Conservation (phyloP, 352 stramenopile species). For the Phytophthora sp. region DNA sequence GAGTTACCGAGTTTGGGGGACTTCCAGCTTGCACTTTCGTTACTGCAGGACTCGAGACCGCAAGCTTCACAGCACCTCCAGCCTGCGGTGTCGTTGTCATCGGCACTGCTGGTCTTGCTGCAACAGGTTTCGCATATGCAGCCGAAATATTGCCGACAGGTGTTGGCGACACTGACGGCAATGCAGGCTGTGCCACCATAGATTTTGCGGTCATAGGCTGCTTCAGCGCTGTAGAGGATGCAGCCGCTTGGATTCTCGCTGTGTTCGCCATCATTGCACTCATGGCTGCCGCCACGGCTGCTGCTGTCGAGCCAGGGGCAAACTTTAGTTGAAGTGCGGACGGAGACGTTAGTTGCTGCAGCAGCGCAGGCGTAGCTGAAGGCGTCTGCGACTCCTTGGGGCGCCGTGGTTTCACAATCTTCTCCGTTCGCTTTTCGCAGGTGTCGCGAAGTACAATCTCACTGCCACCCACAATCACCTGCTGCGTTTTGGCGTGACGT, state of each 20-base stretch:
- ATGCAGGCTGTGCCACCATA: not conserved
- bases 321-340: conserved; percentile 34
- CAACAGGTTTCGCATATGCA: not conserved
- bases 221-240: not conserved
- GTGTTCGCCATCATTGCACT: conserved; percentile 36
- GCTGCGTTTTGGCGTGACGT: conserved; percentile 54
- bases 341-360: conserved; percentile 21
- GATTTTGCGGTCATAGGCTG: not conserved
- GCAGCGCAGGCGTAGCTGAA: not conserved
- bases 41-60: no score
- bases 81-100: no score
- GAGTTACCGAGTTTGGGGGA: no score
- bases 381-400: conserved; percentile 28
- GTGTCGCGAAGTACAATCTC: conserved; percentile 60
- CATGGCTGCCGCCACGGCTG: conserved; percentile 32
- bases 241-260: conserved; percentile 19
- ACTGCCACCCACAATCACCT: conserved; percentile 48
- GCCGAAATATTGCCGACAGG: no score
- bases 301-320: conserved; percentile 23
- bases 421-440: conserved; percentile 65
- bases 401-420: conserved; percentile 55
- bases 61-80: no score
- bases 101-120: not conserved
- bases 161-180: no score
- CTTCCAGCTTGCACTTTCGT: no score